Evolutionary conservation across 208 protist genomes (phyloP).

Genomic region (Wallacemonas sp.): DNA sequence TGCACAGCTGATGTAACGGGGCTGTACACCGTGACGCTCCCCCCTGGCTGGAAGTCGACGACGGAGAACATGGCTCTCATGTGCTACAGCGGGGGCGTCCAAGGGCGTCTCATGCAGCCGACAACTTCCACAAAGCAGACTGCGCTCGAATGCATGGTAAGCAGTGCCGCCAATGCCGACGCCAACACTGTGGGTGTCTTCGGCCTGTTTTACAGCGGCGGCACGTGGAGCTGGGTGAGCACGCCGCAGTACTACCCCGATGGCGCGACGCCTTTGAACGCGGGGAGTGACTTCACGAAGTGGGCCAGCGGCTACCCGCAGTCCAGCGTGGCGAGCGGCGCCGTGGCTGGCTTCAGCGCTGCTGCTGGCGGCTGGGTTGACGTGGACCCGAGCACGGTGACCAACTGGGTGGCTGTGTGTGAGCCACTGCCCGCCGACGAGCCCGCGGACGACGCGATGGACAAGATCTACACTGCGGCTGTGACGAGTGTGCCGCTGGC

Average conservation of each 20-base stretch:
- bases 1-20: neutral
- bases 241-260: constrained; percentile 10
- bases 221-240: neutral
- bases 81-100: neutral
- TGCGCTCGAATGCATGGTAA: neutral
- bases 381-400: neutral
- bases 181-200: neutral
- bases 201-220: neutral
- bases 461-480: neutral
- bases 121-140: neutral
- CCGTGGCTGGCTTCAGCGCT: constrained; percentile 20
- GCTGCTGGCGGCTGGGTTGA: constrained; percentile 2
- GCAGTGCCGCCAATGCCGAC: neutral
- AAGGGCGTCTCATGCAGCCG: neutral
- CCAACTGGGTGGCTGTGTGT: constrained; percentile 10
- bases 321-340: neutral
- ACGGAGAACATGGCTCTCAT: constrained; percentile 8
- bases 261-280: neutral
- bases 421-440: neutral
- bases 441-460: neutral
- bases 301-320: neutral
- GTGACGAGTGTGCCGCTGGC: neutral
- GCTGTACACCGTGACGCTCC: neutral
- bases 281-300: neutral
- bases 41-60: neutral